Evolutionary conservation across 2,329 filamentous ascomycete species (phyloP).

Genomic region (Fusarium papillatum): DNA sequence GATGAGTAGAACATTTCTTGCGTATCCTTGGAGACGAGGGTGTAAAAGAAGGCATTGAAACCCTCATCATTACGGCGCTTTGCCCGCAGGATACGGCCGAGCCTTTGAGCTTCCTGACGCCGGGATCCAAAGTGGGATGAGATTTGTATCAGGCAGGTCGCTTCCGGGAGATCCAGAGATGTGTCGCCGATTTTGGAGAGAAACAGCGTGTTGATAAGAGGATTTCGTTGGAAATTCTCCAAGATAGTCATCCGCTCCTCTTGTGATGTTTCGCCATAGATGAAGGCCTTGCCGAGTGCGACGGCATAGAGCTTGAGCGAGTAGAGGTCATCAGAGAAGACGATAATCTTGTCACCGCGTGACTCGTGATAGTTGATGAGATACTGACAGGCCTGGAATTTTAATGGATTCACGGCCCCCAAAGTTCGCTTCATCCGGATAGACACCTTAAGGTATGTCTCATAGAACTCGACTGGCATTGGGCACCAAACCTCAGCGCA

Average conservation of each 20-base stretch:
- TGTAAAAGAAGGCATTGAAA: constrained; percentile 98
- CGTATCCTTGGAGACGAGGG: constrained; percentile 92
- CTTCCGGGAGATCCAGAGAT: constrained; percentile 92
- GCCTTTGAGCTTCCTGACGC: constrained; percentile 91
- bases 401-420: constrained; percentile 93
- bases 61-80: constrained; percentile 95
- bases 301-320: constrained; percentile 85
- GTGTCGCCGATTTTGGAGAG: constrained; percentile 96
- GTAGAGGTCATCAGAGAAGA: constrained; percentile 96
- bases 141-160: constrained; percentile 94
- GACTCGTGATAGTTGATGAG: constrained; percentile 94
- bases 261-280: constrained; percentile 87
- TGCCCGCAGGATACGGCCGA: constrained; percentile 89
- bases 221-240: constrained; percentile 92
- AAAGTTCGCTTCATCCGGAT: constrained; percentile 57
- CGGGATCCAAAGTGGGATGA: constrained; percentile 95
- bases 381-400: constrained; percentile 95
- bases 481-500: constrained; percentile 97
- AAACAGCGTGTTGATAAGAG: constrained; percentile 89
- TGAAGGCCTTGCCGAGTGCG: constrained; percentile 85
- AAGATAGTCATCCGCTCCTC: constrained; percentile 85
- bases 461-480: constrained; percentile 95
- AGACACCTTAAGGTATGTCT: constrained; percentile 81
- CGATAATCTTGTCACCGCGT: constrained; percentile 94
- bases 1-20: constrained; percentile 89